Base-by-base conservation (phyloP, 1,284 basidiomycete genomes). In the Ustilago tritici region DNA sequence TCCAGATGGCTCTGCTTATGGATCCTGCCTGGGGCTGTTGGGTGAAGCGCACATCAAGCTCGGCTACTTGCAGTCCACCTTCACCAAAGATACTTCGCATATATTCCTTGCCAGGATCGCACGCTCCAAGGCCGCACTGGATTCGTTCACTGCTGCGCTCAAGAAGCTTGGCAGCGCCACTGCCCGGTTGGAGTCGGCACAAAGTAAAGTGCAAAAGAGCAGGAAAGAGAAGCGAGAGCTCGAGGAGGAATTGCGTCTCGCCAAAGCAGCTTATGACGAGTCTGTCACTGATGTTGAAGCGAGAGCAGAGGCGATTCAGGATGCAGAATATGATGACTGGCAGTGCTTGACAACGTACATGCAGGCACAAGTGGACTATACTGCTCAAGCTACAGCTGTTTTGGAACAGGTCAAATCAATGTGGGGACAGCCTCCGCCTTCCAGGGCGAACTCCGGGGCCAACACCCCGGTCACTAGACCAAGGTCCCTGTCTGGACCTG, bases 181-280 rank as follows among this genome's bases (percentile, higher is more conserved):
- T 10, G 56, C 76, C 19, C 70, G 75, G 1, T 61, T 80, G 36
- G 80, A 83, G 31, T 56, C 69, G 15, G 81, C 78, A 17, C 66
- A 79, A 58, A 46, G 67, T 17, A 83, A 79, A 52, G 74, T 78
- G 23, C 80, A 83, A 56, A 83, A 82, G 72, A 80, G 78, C 55
- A 81, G 80, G 52, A 80, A 81, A 54, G 81, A 83, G 55, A 83
- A 80, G 69, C 72, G 81, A 36, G 80, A 83, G 35, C 55, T 83
- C 36, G 78, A 83, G 40, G 81, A 83, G 35, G 81, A 83, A 58
- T 57, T 83, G 15, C 69, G 81, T 15, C 67, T 76, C 9, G 81
- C 81, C 3, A 79, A 76, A 34, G 79, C 80, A 19, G 70, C 71
- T 12, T 82, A 81, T 61, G 80, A 83, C 38, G 76, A 83, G 47